These are phyloP conservation scores for Fusarium udum DNA, from an alignment of 2,329 filamentous ascomycete species.

Conservation along the genomic window DNA sequence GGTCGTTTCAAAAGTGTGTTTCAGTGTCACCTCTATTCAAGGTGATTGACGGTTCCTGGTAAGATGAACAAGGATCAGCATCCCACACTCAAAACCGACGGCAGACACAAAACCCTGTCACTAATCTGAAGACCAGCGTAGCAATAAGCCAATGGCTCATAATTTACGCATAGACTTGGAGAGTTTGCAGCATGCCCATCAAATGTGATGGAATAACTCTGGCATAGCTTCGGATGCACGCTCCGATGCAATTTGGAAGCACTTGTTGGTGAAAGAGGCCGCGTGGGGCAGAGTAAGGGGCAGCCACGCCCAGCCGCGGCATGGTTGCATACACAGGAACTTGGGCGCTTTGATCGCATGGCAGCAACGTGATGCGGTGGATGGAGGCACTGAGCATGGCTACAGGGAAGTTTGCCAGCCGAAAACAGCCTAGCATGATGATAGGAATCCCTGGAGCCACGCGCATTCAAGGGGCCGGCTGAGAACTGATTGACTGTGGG, in stretches of 20 bases:
- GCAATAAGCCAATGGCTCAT: not conserved
- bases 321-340: conserved; percentile 37
- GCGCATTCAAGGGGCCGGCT: conserved; percentile 45
- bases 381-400: conserved; percentile 41
- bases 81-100: conserved; percentile 18
- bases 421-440: conserved; percentile 41
- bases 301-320: conserved; percentile 16
- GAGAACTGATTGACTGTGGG: conserved; percentile 27
- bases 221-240: conserved; percentile 21
- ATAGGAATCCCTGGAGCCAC: conserved; percentile 51
- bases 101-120: not conserved
- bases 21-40: conserved; percentile 29
- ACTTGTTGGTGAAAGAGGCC: conserved; percentile 16
- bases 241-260: conserved; percentile 26
- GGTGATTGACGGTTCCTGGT: conserved; percentile 5
- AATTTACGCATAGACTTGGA: not conserved
- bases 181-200: not conserved
- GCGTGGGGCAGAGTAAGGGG: conserved; percentile 37
- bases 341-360: conserved; percentile 42
- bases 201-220: conserved; percentile 16
- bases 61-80: conserved; percentile 33
- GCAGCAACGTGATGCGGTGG: conserved; percentile 46
- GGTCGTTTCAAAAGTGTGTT: conserved; percentile 41
- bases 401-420: conserved; percentile 38
- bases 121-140: conserved; percentile 1